These are phyloP conservation scores for Talaromyces sp. DNA, from an alignment of 2,329 filamentous ascomycete species.

Conservation along the genomic window DNA sequence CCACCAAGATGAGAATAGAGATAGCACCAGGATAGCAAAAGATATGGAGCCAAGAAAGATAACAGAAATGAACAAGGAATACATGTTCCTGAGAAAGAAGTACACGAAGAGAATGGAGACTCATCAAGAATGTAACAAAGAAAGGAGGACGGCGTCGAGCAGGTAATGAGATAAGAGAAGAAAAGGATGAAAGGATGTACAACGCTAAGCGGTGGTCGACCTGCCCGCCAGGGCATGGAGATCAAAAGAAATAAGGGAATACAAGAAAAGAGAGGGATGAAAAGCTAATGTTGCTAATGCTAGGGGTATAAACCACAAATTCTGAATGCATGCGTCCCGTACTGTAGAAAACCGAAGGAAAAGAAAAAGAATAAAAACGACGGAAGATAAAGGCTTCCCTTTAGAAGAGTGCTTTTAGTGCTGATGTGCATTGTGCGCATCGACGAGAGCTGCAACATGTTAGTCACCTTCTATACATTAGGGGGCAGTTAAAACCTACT, in stretches of 20 bases:
- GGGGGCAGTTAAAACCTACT: too few species aligned
- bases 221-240: neutral
- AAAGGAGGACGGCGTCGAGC: neutral
- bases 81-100: neutral
- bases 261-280: slow-evolving; percentile 7
- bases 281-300: slow-evolving; percentile 21
- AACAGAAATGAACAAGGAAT: neutral
- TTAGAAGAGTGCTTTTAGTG: neutral
- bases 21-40: neutral
- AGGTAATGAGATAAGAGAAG: neutral
- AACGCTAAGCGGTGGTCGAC: neutral
- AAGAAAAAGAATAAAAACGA: neutral
- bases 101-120: neutral
- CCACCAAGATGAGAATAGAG: neutral
- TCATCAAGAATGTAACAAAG: neutral
- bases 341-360: neutral
- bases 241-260: neutral
- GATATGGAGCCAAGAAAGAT: slow-evolving; percentile 2
- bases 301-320: slow-evolving; percentile 27
- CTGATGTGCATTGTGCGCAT: slow-evolving; percentile 30
- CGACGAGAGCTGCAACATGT: slow-evolving; percentile 33
- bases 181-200: slow-evolving; percentile 3
- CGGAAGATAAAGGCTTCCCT: neutral
- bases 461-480: slow-evolving; percentile 4
- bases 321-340: slow-evolving; percentile 23